These are phyloP conservation scores for Chaetomium globosum DNA, from an alignment of 2,329 filamentous ascomycete genomes.

Conservation along the genomic window DNA sequence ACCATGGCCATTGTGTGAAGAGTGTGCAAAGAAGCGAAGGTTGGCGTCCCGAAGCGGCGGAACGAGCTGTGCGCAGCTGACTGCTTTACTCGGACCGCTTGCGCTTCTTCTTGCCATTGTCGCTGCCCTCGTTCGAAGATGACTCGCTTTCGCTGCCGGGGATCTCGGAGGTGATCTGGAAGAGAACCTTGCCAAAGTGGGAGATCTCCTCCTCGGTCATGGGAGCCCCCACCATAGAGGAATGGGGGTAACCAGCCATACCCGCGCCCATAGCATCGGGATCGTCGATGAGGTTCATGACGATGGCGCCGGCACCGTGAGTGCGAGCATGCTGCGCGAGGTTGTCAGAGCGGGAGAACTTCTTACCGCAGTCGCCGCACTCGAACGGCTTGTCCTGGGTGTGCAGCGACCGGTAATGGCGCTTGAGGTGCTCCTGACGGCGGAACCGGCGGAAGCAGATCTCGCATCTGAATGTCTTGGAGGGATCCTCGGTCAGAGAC, in stretches of 20 bases:
- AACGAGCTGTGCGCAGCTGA: too few relatives aligned
- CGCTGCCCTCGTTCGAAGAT: conserved; percentile 57
- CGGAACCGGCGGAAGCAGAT: conserved; percentile 97
- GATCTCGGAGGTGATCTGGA: conserved; percentile 75
- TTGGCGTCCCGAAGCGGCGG: conserved; percentile 11
- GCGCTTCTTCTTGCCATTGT: conserved; percentile 72
- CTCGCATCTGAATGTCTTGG: conserved; percentile 97
- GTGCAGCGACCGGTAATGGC: conserved; percentile 96
- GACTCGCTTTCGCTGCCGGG: conserved; percentile 67
- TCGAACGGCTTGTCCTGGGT: conserved; percentile 98
- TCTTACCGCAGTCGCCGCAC: conserved; percentile 97
- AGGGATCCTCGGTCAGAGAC: conserved; percentile 94
- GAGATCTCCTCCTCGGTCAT: conserved; percentile 61
- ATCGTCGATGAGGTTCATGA: conserved; percentile 84
- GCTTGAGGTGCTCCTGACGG: conserved; percentile 96
- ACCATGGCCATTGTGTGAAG: conserved; percentile 39
- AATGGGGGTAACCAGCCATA: conserved; percentile 43
- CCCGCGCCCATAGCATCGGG: conserved; percentile 53
- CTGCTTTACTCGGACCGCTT: conserved; percentile 63
- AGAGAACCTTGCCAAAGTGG: conserved; percentile 74
- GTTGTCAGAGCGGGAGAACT: conserved; percentile 98
- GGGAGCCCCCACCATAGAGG: conserved; percentile 48
- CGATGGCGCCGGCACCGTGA: conserved; percentile 84
- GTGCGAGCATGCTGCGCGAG: conserved; percentile 93
- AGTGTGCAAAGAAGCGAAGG: conserved; percentile 40